Percentiles rank a stretch among this genome's conserved stretches.
Evolutionary conservation across 352 stramenopile genomes (phyloP).

Genomic region (Thraustochytrium sp.): DNA sequence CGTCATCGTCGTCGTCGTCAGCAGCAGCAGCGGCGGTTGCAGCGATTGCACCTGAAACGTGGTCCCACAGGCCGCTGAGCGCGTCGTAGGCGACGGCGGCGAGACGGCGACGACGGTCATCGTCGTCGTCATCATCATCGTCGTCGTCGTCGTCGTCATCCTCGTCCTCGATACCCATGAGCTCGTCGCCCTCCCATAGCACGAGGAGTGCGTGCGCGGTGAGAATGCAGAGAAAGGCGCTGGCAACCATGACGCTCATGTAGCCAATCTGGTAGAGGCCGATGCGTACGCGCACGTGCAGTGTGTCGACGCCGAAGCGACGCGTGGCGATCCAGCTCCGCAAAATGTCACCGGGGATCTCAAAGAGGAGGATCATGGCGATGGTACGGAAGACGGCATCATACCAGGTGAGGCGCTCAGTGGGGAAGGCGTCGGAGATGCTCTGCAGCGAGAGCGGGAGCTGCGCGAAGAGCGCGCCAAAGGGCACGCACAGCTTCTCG

Average conservation of each 20-base stretch:
- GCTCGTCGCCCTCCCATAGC: neutral
- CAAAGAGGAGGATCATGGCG: neutral
- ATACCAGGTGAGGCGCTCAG: neutral
- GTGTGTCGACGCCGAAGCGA: neutral
- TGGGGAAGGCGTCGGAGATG: neutral
- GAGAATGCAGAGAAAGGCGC: slow-evolving; percentile 4
- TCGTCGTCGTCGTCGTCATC: slow-evolving; percentile 20
- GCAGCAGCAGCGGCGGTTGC: too few relatives aligned
- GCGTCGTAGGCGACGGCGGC: too few relatives aligned
- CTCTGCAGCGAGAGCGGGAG: neutral
- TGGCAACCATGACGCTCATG: neutral
- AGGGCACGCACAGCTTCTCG: slow-evolving; percentile 1
- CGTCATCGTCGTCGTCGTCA: neutral
- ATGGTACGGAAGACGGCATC: neutral
- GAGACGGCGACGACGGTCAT: neutral
- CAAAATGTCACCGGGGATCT: neutral
- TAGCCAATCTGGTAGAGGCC: slow-evolving; percentile 20
- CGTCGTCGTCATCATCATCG: neutral
- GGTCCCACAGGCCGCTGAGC: too few relatives aligned
- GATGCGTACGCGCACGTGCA: neutral
- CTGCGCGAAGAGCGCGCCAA: neutral
- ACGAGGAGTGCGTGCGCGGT: neutral
- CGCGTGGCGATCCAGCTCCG: neutral
- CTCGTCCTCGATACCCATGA: neutral
- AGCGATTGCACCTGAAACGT: too few relatives aligned